Evolutionary conservation across 371 early-diverging fungal genomes (phyloP).

Genomic region (Batkoa obscura): DNA sequence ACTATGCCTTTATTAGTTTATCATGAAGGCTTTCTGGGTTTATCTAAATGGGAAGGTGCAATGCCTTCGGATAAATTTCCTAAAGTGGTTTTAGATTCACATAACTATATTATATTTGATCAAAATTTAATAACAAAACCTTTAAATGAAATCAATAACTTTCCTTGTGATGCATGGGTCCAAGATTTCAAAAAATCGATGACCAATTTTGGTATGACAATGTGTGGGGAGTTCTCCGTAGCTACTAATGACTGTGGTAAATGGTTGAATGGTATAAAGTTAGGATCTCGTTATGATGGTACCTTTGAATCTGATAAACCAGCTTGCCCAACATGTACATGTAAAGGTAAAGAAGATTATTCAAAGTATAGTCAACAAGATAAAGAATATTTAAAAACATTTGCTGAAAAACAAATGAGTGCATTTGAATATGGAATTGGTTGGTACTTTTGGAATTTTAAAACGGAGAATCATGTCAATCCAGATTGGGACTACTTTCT

Average conservation of each 20-base stretch:
- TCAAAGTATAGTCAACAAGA: slow-evolving; percentile 9
- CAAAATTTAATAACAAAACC: neutral
- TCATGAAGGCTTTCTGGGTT: slow-evolving; percentile 17
- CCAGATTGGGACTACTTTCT: slow-evolving; percentile 15
- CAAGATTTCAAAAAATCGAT: slow-evolving; percentile 5
- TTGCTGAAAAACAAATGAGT: slow-evolving; percentile 21
- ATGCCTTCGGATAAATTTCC: slow-evolving; percentile 9
- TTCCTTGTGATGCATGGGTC: slow-evolving; percentile 13
- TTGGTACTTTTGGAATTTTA: slow-evolving; percentile 35
- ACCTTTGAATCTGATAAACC: slow-evolving; percentile 13
- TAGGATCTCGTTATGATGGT: slow-evolving; percentile 44
- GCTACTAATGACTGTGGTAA: slow-evolving; percentile 58
- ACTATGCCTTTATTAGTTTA: slow-evolving; percentile 10
- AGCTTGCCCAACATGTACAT: slow-evolving; percentile 20
- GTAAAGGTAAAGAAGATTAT: slow-evolving; percentile 19
- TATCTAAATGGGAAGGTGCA: slow-evolving; percentile 12
- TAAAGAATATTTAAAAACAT: slow-evolving; percentile 12
- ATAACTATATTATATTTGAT: slow-evolving; percentile 5
- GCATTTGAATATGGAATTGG: slow-evolving; percentile 25
- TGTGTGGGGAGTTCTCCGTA: slow-evolving; percentile 52
- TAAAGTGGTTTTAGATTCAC: slow-evolving; percentile 8
- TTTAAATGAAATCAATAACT: slow-evolving; percentile 5
- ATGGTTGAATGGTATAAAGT: slow-evolving; percentile 45
- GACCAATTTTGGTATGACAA: slow-evolving; percentile 22
- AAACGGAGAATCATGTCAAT: slow-evolving; percentile 17